phyloP scores from a whole-genome alignment of 2,329 filamentous ascomycete species.

The Fusarium continuum region DNA sequence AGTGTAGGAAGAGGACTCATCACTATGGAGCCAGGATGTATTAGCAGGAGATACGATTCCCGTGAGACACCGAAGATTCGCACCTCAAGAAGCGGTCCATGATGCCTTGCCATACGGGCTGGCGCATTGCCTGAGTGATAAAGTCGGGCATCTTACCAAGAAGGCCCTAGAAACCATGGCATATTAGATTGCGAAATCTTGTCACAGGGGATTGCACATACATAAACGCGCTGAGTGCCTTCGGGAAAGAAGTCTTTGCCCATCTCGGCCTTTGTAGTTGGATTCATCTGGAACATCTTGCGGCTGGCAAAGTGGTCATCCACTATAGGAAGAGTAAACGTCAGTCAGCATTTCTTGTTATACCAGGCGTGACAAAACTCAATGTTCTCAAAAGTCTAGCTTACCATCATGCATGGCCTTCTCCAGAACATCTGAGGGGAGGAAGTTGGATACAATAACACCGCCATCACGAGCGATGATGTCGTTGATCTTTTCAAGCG shows the following conservation, averaged over 20 bases:
- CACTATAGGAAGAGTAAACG: neutral
- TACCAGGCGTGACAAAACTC: neutral
- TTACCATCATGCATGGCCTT: neutral
- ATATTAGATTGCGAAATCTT: neutral
- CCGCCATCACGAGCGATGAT: neutral
- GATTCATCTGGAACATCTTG: neutral
- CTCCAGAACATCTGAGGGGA: neutral
- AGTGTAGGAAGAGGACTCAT: neutral
- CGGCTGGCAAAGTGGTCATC: neutral
- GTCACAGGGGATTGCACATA: neutral
- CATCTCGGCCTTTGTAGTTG: neutral
- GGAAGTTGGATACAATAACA: neutral
- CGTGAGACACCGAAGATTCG: neutral
- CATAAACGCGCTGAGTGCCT: neutral
- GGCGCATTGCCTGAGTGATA: neutral
- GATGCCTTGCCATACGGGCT: neutral
- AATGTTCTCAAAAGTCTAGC: neutral
- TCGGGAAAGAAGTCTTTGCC: neutral
- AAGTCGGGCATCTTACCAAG: neutral
- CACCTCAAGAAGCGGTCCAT: neutral
- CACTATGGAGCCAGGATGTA: neutral
- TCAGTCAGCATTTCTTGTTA: neutral
- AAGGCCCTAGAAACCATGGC: neutral
- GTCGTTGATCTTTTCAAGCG: neutral
- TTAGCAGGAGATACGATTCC: neutral